Evolutionary conservation across 805 yeast genomes (phyloP).

Genomic region (Cyberlindnera xishuangbannaensis): DNA sequence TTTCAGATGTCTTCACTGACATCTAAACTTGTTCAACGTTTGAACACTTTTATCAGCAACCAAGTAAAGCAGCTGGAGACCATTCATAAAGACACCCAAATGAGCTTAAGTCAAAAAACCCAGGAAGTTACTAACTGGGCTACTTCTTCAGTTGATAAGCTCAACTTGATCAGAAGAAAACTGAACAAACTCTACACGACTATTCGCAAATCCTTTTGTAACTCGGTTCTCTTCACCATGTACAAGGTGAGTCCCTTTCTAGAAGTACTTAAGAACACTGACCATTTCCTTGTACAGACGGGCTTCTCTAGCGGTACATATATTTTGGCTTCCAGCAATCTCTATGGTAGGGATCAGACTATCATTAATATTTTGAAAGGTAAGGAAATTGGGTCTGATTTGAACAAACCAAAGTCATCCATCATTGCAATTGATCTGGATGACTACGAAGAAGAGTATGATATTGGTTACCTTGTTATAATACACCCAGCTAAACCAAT

Average conservation of each 20-base stretch:
- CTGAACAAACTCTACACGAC: slow-evolving; percentile 70
- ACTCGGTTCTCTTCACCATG: slow-evolving; percentile 57
- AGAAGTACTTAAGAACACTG: slow-evolving; percentile 52
- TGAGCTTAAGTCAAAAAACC: slow-evolving; percentile 18
- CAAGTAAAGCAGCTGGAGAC: slow-evolving; percentile 62
- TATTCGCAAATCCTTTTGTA: slow-evolving; percentile 65
- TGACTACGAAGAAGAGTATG: slow-evolving; percentile 27
- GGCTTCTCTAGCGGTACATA: slow-evolving; percentile 71
- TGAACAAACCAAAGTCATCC: slow-evolving; percentile 24
- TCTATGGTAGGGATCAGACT: slow-evolving; percentile 35
- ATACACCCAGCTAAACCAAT: slow-evolving; percentile 78
- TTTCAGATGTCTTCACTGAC: slow-evolving; percentile 65
- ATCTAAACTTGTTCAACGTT: slow-evolving; percentile 58
- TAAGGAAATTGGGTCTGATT: slow-evolving; percentile 47
- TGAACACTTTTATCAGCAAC: slow-evolving; percentile 63
- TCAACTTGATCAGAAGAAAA: slow-evolving; percentile 75
- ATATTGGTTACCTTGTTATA: slow-evolving; percentile 58
- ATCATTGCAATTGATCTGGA: slow-evolving; percentile 17
- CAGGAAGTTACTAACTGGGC: slow-evolving; percentile 35
- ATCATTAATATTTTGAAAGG: slow-evolving; percentile 41
- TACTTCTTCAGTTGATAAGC: slow-evolving; percentile 58
- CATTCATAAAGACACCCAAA: slow-evolving; percentile 18
- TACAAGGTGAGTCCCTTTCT: slow-evolving; percentile 47
- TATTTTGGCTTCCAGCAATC: slow-evolving; percentile 60
- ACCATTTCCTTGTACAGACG: slow-evolving; percentile 74